Percentiles rank a stretch among this genome's conserved stretches.
Evolutionary conservation across 176 grass and related monocot genomes (phyloP).

Genomic region (Zoysia pacifica): DNA sequence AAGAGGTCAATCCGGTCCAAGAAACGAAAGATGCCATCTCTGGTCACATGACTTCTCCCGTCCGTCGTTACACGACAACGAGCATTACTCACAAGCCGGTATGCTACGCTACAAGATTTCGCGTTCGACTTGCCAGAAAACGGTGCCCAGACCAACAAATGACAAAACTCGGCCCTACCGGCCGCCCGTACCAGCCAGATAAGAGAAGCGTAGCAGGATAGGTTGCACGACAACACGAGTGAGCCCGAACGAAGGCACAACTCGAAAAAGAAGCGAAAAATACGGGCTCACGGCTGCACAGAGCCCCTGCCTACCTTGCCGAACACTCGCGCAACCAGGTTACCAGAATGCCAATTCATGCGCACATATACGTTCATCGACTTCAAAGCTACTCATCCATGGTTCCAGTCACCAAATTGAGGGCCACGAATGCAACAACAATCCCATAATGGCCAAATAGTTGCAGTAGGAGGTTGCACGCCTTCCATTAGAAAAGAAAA

Average conservation of each 20-base stretch:
- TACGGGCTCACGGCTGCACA: too few relatives aligned
- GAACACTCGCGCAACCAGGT: conserved; percentile 7
- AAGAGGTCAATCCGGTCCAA: not conserved
- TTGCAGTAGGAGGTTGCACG: conserved; percentile 36
- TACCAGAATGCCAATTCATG: conserved; percentile 38
- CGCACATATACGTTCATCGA: conserved; percentile 38
- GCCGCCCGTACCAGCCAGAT: conserved; percentile 34
- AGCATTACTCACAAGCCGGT: conserved; percentile 32
- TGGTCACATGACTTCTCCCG: conserved; percentile 25
- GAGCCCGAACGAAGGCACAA: too few relatives aligned
- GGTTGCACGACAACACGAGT: too few relatives aligned
- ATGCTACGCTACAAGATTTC: conserved; percentile 39
- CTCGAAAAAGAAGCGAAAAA: not conserved
- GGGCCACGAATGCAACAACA: conserved; percentile 55
- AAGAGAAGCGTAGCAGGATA: not conserved
- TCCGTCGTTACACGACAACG: conserved; percentile 26
- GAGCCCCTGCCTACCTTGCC: not conserved
- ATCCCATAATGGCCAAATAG: conserved; percentile 46
- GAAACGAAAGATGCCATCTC: not conserved
- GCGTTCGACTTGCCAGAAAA: conserved; percentile 5
- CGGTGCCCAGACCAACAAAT: conserved; percentile 21
- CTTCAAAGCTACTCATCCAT: conserved; percentile 50
- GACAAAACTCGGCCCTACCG: not conserved
- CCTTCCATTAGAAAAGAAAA: conserved; percentile 31
- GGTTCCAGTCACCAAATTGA: conserved; percentile 38